Conservation (phyloP, 2,329 filamentous ascomycete genomes). For the Pseudogymnoascus sp. region DNA sequence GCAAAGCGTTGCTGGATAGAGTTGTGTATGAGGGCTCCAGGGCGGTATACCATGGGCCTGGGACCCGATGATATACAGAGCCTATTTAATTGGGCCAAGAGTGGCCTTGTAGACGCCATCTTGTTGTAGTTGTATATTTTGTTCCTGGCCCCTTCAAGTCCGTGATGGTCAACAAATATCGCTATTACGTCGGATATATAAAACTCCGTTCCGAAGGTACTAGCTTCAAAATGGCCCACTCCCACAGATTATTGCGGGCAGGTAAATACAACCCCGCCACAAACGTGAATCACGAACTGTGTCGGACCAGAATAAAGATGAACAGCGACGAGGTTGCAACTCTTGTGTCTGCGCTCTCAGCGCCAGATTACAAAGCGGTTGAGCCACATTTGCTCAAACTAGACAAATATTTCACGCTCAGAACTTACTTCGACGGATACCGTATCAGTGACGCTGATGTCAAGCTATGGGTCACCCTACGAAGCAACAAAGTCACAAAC, state of each 20-base stretch:
- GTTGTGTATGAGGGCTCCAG: constrained; percentile 19
- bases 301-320: constrained; percentile 35
- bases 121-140: constrained; percentile 12
- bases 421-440: constrained; percentile 81
- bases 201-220: not conserved
- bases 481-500: constrained; percentile 76
- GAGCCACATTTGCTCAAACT: constrained; percentile 68
- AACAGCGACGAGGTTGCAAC: constrained; percentile 49
- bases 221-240: not conserved
- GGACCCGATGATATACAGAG: constrained; percentile 17
- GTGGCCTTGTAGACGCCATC: constrained; percentile 26
- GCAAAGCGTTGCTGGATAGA: constrained; percentile 17
- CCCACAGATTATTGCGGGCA: constrained; percentile 8
- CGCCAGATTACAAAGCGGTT: constrained; percentile 73
- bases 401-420: constrained; percentile 79
- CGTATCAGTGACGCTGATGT: constrained; percentile 68
- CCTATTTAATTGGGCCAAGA: constrained; percentile 29
- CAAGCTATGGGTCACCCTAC: constrained; percentile 75
- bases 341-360: constrained; percentile 44
- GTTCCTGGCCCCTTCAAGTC: not conserved
- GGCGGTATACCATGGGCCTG: constrained; percentile 12
- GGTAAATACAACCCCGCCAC: constrained; percentile 8
- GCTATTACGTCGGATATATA: not conserved
- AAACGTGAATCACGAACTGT: constrained; percentile 2
- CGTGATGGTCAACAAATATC: not conserved